Conservation (phyloP, 2,329 filamentous ascomycete genomes). For the Trichocomaceae sp. region DNA sequence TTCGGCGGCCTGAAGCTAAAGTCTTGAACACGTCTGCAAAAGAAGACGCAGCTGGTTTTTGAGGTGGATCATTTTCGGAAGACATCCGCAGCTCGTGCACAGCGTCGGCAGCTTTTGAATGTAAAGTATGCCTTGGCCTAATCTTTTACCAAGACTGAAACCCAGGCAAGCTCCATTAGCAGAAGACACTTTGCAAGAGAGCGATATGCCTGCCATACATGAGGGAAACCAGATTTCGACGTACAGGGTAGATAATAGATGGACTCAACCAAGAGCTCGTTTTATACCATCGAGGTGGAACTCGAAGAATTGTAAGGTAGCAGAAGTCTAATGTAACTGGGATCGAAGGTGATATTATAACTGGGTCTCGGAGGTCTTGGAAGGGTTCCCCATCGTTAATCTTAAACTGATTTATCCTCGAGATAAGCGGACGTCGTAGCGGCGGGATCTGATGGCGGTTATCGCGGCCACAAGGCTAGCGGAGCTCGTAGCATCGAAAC, state of each 20-base stretch:
- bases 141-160: neutral
- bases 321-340: constrained; percentile 9
- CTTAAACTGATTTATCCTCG: constrained; percentile 2
- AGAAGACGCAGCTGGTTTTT: constrained; percentile 31
- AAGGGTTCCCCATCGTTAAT: constrained; percentile 6
- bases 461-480: constrained; percentile 1
- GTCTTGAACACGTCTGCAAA: constrained; percentile 41
- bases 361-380: constrained; percentile 4
- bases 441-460: neutral
- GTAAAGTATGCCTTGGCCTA: neutral
- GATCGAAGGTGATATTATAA: constrained; percentile 8
- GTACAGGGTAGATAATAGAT: neutral
- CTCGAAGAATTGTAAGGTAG: constrained; percentile 9
- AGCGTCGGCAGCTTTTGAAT: constrained; percentile 1
- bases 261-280: constrained; percentile 3
- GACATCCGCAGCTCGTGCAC: constrained; percentile 30
- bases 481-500: neutral
- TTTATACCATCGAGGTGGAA: constrained; percentile 6
- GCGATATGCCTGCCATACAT: neutral
- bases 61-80: constrained; percentile 36
- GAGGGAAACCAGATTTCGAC: neutral
- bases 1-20: constrained; percentile 33
- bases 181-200: neutral
- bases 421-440: constrained; percentile 9
- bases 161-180: constrained; percentile 3